phyloP scores from a whole-genome alignment of 2,329 filamentous ascomycete genomes.

The Penicillium hesseltinei region DNA sequence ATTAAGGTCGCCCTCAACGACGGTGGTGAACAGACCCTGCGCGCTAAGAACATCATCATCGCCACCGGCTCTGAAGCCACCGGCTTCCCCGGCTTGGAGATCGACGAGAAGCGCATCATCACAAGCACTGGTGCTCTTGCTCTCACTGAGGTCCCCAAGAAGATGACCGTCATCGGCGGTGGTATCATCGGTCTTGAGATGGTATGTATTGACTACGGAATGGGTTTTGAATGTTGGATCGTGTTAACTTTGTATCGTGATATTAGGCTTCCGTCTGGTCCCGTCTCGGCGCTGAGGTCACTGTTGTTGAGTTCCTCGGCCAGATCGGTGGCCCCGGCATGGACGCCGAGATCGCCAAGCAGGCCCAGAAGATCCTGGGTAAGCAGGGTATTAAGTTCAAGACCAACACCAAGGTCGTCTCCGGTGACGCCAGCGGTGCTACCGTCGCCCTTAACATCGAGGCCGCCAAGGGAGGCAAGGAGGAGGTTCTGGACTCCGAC shows the following conservation, averaged over 20 bases:
- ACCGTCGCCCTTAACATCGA: constrained; percentile 81
- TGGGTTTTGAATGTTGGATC: background rate
- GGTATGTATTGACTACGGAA: constrained; percentile 51
- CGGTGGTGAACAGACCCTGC: constrained; percentile 82
- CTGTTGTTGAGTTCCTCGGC: constrained; percentile 91
- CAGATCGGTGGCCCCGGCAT: constrained; percentile 98
- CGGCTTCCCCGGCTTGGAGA: constrained; percentile 90
- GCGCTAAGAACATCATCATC: constrained; percentile 96
- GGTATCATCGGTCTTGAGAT: constrained; percentile 99
- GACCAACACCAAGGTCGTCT: constrained; percentile 90
- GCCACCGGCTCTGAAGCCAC: constrained; percentile 94
- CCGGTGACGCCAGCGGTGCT: constrained; percentile 76
- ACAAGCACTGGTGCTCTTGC: constrained; percentile 94
- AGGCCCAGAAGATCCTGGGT: constrained; percentile 83
- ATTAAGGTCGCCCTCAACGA: constrained; percentile 87
- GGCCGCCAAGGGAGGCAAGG: constrained; percentile 93
- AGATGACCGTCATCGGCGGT: constrained; percentile 94
- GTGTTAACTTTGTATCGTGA: constrained; percentile 9
- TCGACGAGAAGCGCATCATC: constrained; percentile 96
- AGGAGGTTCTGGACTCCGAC: constrained; percentile 86
- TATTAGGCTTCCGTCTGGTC: constrained; percentile 84
- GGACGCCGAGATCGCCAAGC: constrained; percentile 91
- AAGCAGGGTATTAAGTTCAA: constrained; percentile 99
- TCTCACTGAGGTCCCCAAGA: constrained; percentile 87
- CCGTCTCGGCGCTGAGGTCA: constrained; percentile 87